These are phyloP conservation scores for Moringa oleifera DNA, from an alignment of 345 rosid genomes.

Conservation along the genomic window DNA sequence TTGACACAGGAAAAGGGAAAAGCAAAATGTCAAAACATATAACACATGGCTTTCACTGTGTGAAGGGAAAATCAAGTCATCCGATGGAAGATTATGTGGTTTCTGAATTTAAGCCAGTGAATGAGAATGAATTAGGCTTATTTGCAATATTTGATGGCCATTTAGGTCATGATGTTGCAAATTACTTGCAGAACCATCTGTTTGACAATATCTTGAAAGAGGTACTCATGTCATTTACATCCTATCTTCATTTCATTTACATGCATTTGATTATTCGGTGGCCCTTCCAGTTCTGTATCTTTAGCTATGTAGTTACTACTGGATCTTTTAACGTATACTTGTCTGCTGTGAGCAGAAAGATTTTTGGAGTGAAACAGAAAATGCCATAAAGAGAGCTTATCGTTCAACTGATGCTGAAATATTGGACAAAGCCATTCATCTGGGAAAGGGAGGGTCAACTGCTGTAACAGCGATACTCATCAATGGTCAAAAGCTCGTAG, in stretches of 20 bases:
- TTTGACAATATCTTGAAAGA: conserved; percentile 66
- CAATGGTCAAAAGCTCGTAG: conserved; percentile 62
- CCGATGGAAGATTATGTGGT: conserved; percentile 80
- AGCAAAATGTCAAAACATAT: conserved; percentile 57
- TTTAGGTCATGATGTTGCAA: conserved; percentile 78
- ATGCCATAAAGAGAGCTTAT: conserved; percentile 70
- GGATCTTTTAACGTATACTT: not conserved
- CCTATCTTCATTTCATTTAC: conserved; percentile 8
- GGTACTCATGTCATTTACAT: conserved; percentile 31
- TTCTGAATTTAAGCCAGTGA: conserved; percentile 46
- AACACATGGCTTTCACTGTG: conserved; percentile 60
- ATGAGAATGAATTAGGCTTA: conserved; percentile 57
- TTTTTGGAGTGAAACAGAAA: conserved; percentile 64
- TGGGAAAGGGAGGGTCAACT: conserved; percentile 90
- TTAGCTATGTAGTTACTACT: conserved; percentile 1
- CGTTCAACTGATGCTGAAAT: conserved; percentile 57
- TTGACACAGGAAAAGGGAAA: conserved; percentile 75
- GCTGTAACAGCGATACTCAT: conserved; percentile 86
- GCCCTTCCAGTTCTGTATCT: not conserved
- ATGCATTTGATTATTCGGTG: not conserved
- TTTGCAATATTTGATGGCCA: conserved; percentile 93
- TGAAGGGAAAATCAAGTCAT: conserved; percentile 79
- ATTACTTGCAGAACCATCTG: conserved; percentile 61
- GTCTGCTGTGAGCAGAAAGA: conserved; percentile 40
- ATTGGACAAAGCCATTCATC: conserved; percentile 39